Conservation (phyloP, 1,139 yeast species). For the Geotrichum reessii region DNA sequence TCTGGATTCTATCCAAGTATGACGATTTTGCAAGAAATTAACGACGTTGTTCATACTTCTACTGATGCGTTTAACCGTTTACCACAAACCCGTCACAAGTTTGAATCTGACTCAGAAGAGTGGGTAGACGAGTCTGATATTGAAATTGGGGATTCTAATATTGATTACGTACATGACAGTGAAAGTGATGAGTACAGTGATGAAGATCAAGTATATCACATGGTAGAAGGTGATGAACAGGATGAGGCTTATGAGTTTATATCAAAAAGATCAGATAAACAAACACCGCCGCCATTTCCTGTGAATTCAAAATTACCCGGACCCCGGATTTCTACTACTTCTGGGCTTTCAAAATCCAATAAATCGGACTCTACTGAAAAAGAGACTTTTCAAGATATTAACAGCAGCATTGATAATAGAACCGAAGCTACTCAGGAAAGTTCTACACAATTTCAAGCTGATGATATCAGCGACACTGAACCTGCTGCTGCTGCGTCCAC, state of each 20-base stretch:
- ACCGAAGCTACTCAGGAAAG: not conserved
- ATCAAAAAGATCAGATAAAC: not conserved
- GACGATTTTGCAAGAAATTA: slow-evolving; percentile 6
- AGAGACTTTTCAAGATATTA: not conserved
- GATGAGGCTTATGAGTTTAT: not conserved
- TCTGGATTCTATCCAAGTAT: slow-evolving; percentile 8
- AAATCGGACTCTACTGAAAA: not conserved
- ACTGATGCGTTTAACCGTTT: not conserved
- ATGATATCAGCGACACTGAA: not conserved
- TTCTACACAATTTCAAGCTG: too few relatives aligned
- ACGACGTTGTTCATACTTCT: slow-evolving; percentile 14
- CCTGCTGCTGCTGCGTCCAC: too few relatives aligned
- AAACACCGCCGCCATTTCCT: not conserved
- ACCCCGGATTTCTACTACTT: not conserved
- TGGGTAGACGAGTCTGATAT: not conserved
- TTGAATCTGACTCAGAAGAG: not conserved
- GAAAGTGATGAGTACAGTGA: not conserved
- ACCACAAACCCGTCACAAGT: not conserved
- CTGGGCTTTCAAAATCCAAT: not conserved
- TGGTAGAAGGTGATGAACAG: not conserved
- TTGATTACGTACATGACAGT: not conserved
- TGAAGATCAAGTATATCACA: not conserved
- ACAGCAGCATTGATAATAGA: not conserved
- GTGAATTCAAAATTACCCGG: not conserved
- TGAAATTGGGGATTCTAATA: not conserved